Base-by-base conservation (phyloP, 306 rosid genomes). In the Carpinus fangiana region DNA sequence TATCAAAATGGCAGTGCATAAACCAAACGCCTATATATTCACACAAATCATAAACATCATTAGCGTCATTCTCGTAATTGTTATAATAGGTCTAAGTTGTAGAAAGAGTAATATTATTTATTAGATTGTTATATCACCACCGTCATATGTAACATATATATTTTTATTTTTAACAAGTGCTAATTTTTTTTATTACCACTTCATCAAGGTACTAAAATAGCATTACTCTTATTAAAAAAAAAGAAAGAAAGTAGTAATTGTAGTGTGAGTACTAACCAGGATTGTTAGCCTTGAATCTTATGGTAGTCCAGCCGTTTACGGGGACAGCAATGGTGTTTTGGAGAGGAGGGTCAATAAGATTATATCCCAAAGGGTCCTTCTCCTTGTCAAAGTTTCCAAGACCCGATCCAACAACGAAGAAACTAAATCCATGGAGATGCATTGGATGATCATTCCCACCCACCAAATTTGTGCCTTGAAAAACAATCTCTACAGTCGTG, bases 361-460 rank as follows among this genome's bases (percentile, higher is more conserved):
- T 83, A 48, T 68, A 83, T 1, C 23, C 54, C 77, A 70, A 62
- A 51, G 83, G 82, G 53, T 78, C 86, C 54, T 68, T 83, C 0
- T 18, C 77, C 61, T 79, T 31, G 74, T 83, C 76, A 64, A 83
- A 83, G 74, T 79, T 79, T 12, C 83, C 86, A 36, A 71, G 64
- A 4, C 83, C 83, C 18, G 9, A 17, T 9, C 80, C 83, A 13
- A 83, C 78, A 0, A 79, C 81, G 13, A 75, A 83, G 78, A 83
- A 83, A 47, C 80, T 70, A 36, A 12, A 79, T 4, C 86, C 83
- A 71, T 79, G 86, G 7, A 83, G 75, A 75, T 83, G 86, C 80
- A 83, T 78, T 5, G 86, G 86, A 78, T 83, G 86, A 17, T 78
- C 80, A 69, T 34, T 73, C 34, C 80, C 83, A 12, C 46, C 77